Base-by-base conservation (phyloP, 345 rosid genomes). In the Sonneratia caseolaris region DNA sequence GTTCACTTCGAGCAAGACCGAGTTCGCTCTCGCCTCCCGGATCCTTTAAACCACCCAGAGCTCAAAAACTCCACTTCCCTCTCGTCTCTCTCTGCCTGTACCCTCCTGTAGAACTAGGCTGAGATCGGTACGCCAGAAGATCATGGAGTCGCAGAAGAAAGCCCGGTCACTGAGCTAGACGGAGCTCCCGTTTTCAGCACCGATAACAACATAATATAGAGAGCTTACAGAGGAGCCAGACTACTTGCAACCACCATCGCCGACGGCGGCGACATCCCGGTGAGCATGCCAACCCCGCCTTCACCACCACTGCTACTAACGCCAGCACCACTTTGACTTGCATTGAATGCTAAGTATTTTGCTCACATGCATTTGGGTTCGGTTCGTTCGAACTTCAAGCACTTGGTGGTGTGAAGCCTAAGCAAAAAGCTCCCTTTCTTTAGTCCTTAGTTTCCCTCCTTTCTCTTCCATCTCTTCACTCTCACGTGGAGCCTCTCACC, bases 281-380 rank as follows among this genome's bases (percentile, higher is more conserved):
- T 24, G 64, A 22, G 36, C 10, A 1, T 27, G 32, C 32, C 32
- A 27, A 27, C 32, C 32, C 32, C 32, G 32, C 14, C 2, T 22
- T 40, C 14, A 59, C 22, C 36, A 8, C 64, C 64, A n/a, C 2
- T 12, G 35, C 64, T 22, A 59, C 64, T 14, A 53, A 4, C 8
- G 76, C 35, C 64, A 61, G 7, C 37, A 27, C 11, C 32, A 21
- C 36, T 61, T 24, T 61, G 65, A 61, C 37, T 62, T 62, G 66
- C 66, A 62, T 62, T 62, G 66, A 62, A 62, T 62, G 38, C 66
- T 27, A 10, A 62, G 13, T 49, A 13, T 32, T 74, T 68, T 76
- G 73, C 45, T 75, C 91, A 87, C 91, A 84, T 87, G 89, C 82
- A 77, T 69, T 79, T 79, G 32, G 64, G 35, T 24, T 57, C n/a